These are phyloP conservation scores for Gossypium sturtianum DNA, from an alignment of 345 rosid genomes.

Conservation along the genomic window DNA sequence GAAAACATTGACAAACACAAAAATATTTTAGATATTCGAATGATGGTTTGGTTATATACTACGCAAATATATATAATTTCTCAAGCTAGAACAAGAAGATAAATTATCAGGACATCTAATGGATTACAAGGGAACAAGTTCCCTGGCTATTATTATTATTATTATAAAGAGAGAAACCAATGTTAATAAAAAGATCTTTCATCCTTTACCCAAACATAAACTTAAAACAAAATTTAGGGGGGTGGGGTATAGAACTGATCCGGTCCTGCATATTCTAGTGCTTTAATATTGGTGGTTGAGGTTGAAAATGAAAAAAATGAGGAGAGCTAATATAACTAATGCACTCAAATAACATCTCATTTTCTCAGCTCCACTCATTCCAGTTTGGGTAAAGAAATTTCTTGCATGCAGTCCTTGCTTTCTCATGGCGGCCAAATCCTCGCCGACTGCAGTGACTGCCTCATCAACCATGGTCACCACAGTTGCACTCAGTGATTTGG, in stretches of 20 bases:
- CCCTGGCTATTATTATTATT: no score
- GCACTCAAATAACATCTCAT: constrained; percentile 80
- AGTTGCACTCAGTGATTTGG: constrained; percentile 58
- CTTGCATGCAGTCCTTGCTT: constrained; percentile 79
- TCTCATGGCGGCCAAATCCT: constrained; percentile 89
- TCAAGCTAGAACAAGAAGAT: no score
- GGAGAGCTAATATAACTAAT: neutral
- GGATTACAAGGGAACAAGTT: no score
- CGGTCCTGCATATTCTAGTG: neutral
- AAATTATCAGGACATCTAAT: no score
- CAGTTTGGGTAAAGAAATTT: constrained; percentile 69
- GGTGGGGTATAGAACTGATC: neutral
- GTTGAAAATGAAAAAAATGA: neutral
- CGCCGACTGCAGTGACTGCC: constrained; percentile 86
- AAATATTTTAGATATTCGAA: no score
- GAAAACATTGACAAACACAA: no score
- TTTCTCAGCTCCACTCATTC: constrained; percentile 61
- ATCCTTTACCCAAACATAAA: no score
- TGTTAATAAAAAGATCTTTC: no score
- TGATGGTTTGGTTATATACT: no score
- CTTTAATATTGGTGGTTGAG: neutral
- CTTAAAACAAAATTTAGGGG: no score
- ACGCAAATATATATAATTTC: no score
- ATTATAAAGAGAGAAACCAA: no score
- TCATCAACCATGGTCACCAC: constrained; percentile 79